Evolutionary conservation across 2,329 filamentous ascomycete species (phyloP).

Genomic region (Paracoccidioides lutzii): DNA sequence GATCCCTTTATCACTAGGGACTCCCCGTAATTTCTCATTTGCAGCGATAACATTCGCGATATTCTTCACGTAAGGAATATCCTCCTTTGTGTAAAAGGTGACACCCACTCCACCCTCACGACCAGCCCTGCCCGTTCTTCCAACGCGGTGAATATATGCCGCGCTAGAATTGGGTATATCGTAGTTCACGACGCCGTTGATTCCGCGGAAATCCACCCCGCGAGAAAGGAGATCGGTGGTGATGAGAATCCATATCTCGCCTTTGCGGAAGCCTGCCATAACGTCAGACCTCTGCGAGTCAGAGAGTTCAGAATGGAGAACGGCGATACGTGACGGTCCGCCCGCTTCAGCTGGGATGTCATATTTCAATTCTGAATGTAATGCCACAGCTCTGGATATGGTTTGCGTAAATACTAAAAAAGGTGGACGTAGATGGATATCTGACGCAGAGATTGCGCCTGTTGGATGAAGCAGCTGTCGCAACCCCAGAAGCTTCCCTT

Average conservation of each 20-base stretch:
- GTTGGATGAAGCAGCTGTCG: constrained; percentile 77
- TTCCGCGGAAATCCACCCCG: constrained; percentile 85
- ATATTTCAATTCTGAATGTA: constrained; percentile 83
- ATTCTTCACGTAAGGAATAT: constrained; percentile 77
- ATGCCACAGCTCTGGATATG: constrained; percentile 73
- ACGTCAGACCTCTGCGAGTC: constrained; percentile 62
- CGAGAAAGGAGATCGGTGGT: constrained; percentile 88
- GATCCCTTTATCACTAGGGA: constrained; percentile 43
- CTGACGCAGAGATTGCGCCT: constrained; percentile 36
- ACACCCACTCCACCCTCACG: constrained; percentile 78
- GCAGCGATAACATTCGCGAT: constrained; percentile 85
- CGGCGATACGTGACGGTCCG: constrained; percentile 70
- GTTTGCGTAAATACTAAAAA: constrained; percentile 96
- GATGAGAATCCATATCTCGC: constrained; percentile 92
- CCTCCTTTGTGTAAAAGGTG: constrained; percentile 91
- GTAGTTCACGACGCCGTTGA: constrained; percentile 96
- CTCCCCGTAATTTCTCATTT: constrained; percentile 56
- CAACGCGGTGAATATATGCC: constrained; percentile 84
- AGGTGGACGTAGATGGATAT: constrained; percentile 57
- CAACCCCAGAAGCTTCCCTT: constrained; percentile 82
- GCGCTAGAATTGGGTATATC: constrained; percentile 88
- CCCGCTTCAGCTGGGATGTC: constrained; percentile 85
- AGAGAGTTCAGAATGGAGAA: constrained; percentile 76
- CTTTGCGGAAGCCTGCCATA: constrained; percentile 80
- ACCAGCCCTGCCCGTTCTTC: constrained; percentile 78